phyloP scores from a whole-genome alignment of 2,329 filamentous ascomycete species.

The Penicillium sp. region DNA sequence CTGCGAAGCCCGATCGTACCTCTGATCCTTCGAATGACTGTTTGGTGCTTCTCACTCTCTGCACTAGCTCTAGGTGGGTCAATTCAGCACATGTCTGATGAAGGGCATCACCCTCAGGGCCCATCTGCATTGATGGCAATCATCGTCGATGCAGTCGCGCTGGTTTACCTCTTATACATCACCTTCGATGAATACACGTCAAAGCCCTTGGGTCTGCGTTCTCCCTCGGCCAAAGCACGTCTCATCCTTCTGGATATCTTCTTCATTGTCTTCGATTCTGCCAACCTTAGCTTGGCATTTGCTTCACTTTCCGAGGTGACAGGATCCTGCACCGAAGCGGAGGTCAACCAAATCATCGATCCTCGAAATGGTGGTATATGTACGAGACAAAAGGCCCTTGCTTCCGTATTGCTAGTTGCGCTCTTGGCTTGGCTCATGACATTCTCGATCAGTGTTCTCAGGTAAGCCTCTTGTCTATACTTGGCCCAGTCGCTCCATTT shows the following conservation, averaged over 20 bases:
- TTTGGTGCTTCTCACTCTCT: constrained; percentile 77
- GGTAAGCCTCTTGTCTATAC: constrained; percentile 38
- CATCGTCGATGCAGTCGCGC: constrained; percentile 79
- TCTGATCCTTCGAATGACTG: constrained; percentile 74
- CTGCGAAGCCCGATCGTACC: constrained; percentile 83
- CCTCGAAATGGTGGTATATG: constrained; percentile 53
- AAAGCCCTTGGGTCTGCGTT: constrained; percentile 83
- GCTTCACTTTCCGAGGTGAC: constrained; percentile 67
- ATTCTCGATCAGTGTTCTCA: constrained; percentile 80
- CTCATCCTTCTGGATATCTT: constrained; percentile 89
- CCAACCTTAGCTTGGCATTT: constrained; percentile 87
- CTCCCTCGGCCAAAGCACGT: constrained; percentile 78
- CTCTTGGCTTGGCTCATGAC: constrained; percentile 87
- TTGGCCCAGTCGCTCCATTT: not conserved
- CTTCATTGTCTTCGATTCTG: constrained; percentile 96
- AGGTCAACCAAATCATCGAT: constrained; percentile 33
- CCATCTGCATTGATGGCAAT: constrained; percentile 85
- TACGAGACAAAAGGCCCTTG: constrained; percentile 65
- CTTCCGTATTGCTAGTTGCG: constrained; percentile 74
- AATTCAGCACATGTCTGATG: constrained; percentile 63
- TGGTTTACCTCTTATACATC: constrained; percentile 89
- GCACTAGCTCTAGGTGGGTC: constrained; percentile 75
- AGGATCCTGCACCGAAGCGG: constrained; percentile 55
- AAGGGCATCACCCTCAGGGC: constrained; percentile 53
- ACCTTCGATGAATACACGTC: constrained; percentile 96